Evolutionary conservation across 1,139 yeast species (phyloP).

Genomic region (Kurtzmaniella quercitrusa): DNA sequence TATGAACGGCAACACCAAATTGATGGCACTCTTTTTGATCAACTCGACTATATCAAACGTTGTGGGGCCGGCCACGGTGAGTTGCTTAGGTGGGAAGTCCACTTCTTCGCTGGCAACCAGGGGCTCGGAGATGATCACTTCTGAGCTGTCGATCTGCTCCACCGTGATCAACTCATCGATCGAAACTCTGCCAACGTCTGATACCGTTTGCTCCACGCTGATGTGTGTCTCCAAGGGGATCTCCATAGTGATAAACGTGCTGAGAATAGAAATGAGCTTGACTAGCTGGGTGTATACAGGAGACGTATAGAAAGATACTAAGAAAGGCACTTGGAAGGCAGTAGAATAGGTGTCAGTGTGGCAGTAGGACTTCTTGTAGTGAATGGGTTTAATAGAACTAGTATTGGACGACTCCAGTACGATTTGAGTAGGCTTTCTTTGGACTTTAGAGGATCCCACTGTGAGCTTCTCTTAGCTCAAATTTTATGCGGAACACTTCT

Average conservation of each 20-base stretch:
- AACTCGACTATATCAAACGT: conserved; percentile 28
- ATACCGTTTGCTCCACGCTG: neutral
- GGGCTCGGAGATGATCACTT: neutral
- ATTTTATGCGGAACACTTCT: too few relatives aligned
- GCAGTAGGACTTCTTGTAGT: too few relatives aligned
- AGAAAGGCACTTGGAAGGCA: too few relatives aligned
- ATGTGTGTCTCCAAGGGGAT: neutral
- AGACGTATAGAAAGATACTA: too few relatives aligned
- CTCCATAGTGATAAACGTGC: neutral
- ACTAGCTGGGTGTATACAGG: too few relatives aligned
- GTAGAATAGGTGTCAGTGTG: too few relatives aligned
- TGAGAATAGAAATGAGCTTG: neutral
- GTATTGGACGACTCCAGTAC: too few relatives aligned
- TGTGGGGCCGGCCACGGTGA: conserved; percentile 3
- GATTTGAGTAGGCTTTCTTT: too few relatives aligned
- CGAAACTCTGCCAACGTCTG: neutral
- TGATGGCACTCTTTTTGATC: conserved; percentile 56
- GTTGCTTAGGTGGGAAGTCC: conserved; percentile 3
- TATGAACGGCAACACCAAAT: conserved; percentile 78
- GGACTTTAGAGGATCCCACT: too few relatives aligned
- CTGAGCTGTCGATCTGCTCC: neutral
- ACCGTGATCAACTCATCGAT: neutral
- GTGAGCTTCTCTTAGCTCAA: too few relatives aligned
- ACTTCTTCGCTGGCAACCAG: conserved; percentile 1
- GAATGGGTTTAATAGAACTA: too few relatives aligned